Conservation (phyloP, 441 rosid genomes). For the Metrosideros polymorpha region DNA sequence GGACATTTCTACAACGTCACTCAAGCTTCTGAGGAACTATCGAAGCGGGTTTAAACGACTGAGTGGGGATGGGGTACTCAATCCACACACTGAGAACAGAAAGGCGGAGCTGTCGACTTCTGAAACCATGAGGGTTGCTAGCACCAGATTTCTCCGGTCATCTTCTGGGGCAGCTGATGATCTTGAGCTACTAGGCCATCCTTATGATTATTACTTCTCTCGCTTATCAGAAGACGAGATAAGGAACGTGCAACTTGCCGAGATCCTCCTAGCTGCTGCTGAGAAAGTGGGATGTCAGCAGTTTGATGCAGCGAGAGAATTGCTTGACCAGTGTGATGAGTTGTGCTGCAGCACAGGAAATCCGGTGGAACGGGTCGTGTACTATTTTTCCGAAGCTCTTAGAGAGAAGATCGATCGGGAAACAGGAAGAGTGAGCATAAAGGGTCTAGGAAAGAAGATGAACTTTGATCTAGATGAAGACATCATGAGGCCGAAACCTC, state of each 20-base stretch:
- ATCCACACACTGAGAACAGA: not conserved
- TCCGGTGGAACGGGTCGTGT: slow-evolving; percentile 15
- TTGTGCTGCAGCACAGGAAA: slow-evolving; percentile 13
- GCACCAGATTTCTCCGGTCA: not conserved
- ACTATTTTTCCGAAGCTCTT: slow-evolving; percentile 15
- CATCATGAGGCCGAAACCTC: not conserved
- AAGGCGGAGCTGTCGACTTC: not conserved
- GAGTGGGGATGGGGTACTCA: not conserved
- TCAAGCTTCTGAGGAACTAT: slow-evolving; percentile 26
- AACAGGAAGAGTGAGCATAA: not conserved
- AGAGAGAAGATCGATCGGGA: slow-evolving; percentile 9
- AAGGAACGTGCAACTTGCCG: slow-evolving; percentile 14
- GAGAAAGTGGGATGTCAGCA: slow-evolving; percentile 6
- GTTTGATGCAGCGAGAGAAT: slow-evolving; percentile 7
- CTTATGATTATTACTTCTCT: not conserved
- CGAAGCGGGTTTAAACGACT: slow-evolving; percentile 13
- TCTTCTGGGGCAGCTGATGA: not conserved
- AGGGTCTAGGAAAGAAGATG: not conserved
- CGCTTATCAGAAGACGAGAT: slow-evolving; percentile 2
- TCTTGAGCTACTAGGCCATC: slow-evolving; percentile 1
- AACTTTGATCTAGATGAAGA: not conserved
- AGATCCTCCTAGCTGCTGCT: slow-evolving; percentile 12
- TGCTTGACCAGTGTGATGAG: slow-evolving; percentile 9
- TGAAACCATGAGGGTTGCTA: slow-evolving; percentile 10
- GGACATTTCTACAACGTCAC: slow-evolving; percentile 21